phyloP scores from a whole-genome alignment of 2,329 filamentous ascomycete species.

The Calonectria hawksworthii region DNA sequence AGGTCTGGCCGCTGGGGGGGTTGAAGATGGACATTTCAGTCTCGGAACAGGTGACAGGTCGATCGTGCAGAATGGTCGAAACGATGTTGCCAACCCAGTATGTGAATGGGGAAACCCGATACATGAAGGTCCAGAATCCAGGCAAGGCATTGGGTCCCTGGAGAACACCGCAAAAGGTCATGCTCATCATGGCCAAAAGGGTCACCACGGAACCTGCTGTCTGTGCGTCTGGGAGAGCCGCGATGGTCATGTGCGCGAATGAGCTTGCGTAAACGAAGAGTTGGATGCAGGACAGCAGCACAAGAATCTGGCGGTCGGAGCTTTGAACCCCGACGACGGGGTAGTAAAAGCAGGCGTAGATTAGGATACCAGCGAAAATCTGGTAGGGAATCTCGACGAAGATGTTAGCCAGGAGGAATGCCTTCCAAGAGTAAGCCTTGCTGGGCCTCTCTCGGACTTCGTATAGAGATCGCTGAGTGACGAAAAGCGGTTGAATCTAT shows the following conservation, averaged over 20 bases:
- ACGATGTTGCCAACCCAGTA: conserved; percentile 71
- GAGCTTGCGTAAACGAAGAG: conserved; percentile 77
- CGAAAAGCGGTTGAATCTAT: conserved; percentile 80
- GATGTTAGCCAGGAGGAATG: conserved; percentile 79
- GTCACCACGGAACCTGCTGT: conserved; percentile 55
- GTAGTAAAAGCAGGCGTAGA: conserved; percentile 79
- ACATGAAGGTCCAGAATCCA: conserved; percentile 32
- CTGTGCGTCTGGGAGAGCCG: conserved; percentile 74
- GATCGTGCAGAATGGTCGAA: conserved; percentile 69
- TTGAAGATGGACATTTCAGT: conserved; percentile 74
- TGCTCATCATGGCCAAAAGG: conserved; percentile 61
- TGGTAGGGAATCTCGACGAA: conserved; percentile 81
- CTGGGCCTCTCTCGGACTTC: conserved; percentile 82
- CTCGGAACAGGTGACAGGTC: conserved; percentile 62
- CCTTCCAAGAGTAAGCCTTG: conserved; percentile 82
- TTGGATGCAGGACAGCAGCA: conserved; percentile 69
- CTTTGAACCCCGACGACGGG: conserved; percentile 65
- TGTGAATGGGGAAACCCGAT: conserved; percentile 26
- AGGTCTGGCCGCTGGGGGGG: conserved; percentile 57
- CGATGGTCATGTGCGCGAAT: conserved; percentile 77
- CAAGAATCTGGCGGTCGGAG: conserved; percentile 69
- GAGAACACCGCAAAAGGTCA: conserved; percentile 71
- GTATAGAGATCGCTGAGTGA: conserved; percentile 81
- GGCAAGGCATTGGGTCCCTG: conserved; percentile 59
- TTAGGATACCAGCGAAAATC: conserved; percentile 73